phyloP scores from a whole-genome alignment of 192 early-diverging fungal species.

The Coemansia sp. region DNA sequence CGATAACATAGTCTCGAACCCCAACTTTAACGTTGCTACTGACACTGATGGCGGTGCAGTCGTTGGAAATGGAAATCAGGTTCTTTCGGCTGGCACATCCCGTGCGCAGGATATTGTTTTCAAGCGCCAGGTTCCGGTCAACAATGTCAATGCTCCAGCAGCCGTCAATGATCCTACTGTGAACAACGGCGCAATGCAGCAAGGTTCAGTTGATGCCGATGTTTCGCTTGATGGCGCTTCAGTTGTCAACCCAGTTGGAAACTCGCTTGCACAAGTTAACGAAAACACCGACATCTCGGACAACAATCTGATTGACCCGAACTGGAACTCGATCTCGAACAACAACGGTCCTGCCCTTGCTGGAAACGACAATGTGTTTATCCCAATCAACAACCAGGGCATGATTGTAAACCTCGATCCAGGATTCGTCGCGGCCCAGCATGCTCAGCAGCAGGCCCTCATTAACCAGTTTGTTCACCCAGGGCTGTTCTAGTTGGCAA shows the following conservation, averaged over 20 bases:
- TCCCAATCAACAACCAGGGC: slow-evolving; percentile 47
- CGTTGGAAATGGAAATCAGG: slow-evolving; percentile 44
- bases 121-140: slow-evolving; percentile 26
- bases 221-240: slow-evolving; percentile 35
- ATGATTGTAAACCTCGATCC: slow-evolving; percentile 51
- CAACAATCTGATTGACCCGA: slow-evolving; percentile 47
- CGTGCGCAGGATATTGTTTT: slow-evolving; percentile 13
- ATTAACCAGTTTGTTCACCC: slow-evolving; percentile 37
- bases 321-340: slow-evolving; percentile 36
- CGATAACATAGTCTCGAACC: slow-evolving; percentile 44
- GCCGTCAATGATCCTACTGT: slow-evolving; percentile 38
- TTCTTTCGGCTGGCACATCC: slow-evolving; percentile 7
- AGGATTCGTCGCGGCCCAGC: slow-evolving; percentile 23
- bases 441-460: slow-evolving; percentile 37
- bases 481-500: slow-evolving; percentile 16
- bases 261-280: slow-evolving; percentile 47
- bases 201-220: slow-evolving; percentile 30
- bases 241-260: slow-evolving; percentile 40
- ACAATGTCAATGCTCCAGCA: slow-evolving; percentile 41
- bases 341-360: slow-evolving; percentile 47
- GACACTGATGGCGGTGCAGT: slow-evolving; percentile 29
- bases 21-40: slow-evolving; percentile 31
- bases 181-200: slow-evolving; percentile 37
- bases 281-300: slow-evolving; percentile 47
- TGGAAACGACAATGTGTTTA: slow-evolving; percentile 41